Evolutionary conservation across 2,329 filamentous ascomycete genomes (phyloP).

Genomic region (Fusarium pseudoanthophilum): DNA sequence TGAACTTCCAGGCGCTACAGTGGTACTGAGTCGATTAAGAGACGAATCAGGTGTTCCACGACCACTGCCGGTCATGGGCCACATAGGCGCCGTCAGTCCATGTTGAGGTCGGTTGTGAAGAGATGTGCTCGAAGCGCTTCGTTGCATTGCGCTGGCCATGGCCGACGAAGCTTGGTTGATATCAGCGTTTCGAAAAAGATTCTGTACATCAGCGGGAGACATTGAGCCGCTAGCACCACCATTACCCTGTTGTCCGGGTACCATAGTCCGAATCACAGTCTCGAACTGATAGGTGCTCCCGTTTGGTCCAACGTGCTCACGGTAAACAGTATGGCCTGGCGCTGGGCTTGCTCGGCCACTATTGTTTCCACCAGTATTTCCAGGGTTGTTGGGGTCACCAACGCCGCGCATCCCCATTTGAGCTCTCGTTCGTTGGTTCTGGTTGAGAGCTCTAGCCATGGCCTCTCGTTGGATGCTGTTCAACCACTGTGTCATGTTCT

Average conservation of each 20-base stretch:
- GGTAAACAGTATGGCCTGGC: slow-evolving; percentile 47
- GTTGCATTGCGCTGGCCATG: slow-evolving; percentile 63
- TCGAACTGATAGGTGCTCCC: slow-evolving; percentile 52
- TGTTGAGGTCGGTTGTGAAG: slow-evolving; percentile 53
- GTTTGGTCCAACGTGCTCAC: slow-evolving; percentile 49
- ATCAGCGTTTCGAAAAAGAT: slow-evolving; percentile 59
- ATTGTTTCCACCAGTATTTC: slow-evolving; percentile 40
- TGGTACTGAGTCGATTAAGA: slow-evolving; percentile 47
- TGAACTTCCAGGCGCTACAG: slow-evolving; percentile 8
- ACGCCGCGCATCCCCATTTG: slow-evolving; percentile 55
- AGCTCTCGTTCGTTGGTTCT: slow-evolving; percentile 56
- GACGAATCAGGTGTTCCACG: slow-evolving; percentile 59
- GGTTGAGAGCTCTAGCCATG: slow-evolving; percentile 54
- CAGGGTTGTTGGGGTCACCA: slow-evolving; percentile 46
- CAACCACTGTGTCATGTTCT: slow-evolving; percentile 58
- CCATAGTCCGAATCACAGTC: slow-evolving; percentile 45
- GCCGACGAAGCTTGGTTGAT: slow-evolving; percentile 57
- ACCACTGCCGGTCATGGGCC: slow-evolving; percentile 55
- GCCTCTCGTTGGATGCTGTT: slow-evolving; percentile 60
- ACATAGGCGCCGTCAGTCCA: slow-evolving; percentile 56
- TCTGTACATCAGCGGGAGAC: slow-evolving; percentile 58
- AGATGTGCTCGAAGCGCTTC: slow-evolving; percentile 61
- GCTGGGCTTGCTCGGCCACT: slow-evolving; percentile 49
- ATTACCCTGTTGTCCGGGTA: slow-evolving; percentile 21
- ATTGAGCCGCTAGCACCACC: slow-evolving; percentile 45